phyloP scores from a whole-genome alignment of 495 filamentous ascomycete genomes.

The Rostrohypoxylon terebratum region DNA sequence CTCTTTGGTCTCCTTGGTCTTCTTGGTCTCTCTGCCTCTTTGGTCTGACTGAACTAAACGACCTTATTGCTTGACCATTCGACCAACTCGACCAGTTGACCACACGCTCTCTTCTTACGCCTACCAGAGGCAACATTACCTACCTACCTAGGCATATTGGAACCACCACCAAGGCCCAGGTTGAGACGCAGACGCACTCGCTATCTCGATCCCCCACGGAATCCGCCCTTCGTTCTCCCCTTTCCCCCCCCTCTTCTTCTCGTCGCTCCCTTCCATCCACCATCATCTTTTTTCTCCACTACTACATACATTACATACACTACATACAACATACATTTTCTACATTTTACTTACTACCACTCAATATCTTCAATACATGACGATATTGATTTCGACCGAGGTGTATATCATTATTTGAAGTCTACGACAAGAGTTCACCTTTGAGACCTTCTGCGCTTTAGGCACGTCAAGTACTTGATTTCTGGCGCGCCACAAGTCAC shows the following conservation, averaged over 20 bases:
- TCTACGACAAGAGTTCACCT: slow-evolving; percentile 42
- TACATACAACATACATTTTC: background rate
- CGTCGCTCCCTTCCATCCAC: slow-evolving; percentile 19
- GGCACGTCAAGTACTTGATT: slow-evolving; percentile 45
- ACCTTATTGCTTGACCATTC: slow-evolving; percentile 18
- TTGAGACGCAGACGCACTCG: slow-evolving; percentile 37
- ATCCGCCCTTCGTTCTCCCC: slow-evolving; percentile 22
- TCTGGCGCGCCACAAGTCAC: slow-evolving; percentile 47
- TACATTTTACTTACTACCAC: slow-evolving; percentile 5
- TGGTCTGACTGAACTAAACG: slow-evolving; percentile 8
- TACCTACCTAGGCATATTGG: slow-evolving; percentile 25
- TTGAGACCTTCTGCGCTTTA: slow-evolving; percentile 40
- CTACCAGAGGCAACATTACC: slow-evolving; percentile 12
- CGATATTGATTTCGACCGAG: slow-evolving; percentile 6
- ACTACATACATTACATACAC: slow-evolving; percentile 9
- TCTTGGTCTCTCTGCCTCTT: background rate
- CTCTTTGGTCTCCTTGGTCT: background rate
- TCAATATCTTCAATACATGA: slow-evolving; percentile 31
- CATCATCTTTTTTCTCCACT: slow-evolving; percentile 5
- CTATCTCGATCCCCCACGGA: slow-evolving; percentile 48
- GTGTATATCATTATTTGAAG: slow-evolving; percentile 45
- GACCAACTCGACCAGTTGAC: background rate
- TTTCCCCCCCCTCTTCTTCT: slow-evolving; percentile 27
- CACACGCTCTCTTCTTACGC: background rate
- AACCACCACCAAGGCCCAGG: slow-evolving; percentile 17